Base-by-base conservation (phyloP, 805 yeast genomes). In the Debaryomyces maramus region DNA sequence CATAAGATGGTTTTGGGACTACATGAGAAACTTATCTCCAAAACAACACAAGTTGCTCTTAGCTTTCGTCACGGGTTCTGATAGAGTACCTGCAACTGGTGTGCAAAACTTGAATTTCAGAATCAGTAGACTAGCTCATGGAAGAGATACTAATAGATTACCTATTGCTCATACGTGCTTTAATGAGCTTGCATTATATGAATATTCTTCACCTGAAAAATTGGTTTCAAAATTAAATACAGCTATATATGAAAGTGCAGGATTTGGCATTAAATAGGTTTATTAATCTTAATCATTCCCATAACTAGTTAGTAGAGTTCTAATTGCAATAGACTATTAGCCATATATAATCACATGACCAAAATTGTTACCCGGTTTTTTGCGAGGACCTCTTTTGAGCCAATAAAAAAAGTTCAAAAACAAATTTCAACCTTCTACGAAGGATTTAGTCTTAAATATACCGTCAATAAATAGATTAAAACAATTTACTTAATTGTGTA, bases 111-210 rank as follows among this genome's bases (percentile, higher is more conserved):
- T 91, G 66, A 71, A 72, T 32, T 83, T 93, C 53, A 82, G 82
- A 44, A 77, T 91, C n/a, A 77, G 83, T 11, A 75, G 76, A 39
- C 52, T 67, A 9, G 46, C 48, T 13, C 45, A 46, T 18, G 66
- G 61, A 5, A 51, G 46, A 1, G 71, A 67, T 22, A 58, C 66
- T 26, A 69, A 75, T 1, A 67, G 83, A 34, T 63, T 90, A 13
- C 98, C 98, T 0, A 67, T 84, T 11, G 88, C 97, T 0, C 98
- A 91, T 56, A 93, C 98, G 0, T 91, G 99, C 52, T 91, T 93
- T 67, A 93, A 91, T 56, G 96, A 91, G 65, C 58, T 91, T 17
- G 84, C 91, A 40, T 50, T 93, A 5, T 85, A 80, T 60, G 80
- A 80, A 26, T 91, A 91, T 58, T 49, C 62, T 10, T 56, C 76